These are phyloP conservation scores for Bonia amplexicaulis DNA, from an alignment of 176 grass and related monocot genomes.

Conservation along the genomic window DNA sequence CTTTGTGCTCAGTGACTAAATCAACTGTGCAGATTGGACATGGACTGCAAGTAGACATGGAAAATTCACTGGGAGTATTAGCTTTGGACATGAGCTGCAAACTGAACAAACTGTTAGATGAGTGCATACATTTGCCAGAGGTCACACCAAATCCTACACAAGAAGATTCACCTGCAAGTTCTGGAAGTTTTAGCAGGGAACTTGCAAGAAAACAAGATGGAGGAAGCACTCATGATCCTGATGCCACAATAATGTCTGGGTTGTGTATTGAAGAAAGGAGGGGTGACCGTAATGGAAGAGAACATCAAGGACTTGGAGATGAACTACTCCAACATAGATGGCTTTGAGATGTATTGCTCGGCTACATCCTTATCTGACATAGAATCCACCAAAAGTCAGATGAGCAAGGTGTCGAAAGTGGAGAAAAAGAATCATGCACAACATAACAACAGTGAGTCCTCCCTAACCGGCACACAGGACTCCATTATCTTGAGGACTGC, in stretches of 20 bases:
- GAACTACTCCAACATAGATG: conserved; percentile 16
- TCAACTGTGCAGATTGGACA: conserved; percentile 14
- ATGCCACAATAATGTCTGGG: not conserved
- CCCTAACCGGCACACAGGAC: not conserved
- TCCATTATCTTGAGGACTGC: conserved; percentile 31
- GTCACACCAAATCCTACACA: not conserved
- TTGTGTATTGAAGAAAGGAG: conserved; percentile 10
- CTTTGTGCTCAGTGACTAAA: conserved; percentile 18
- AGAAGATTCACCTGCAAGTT: conserved; percentile 8
- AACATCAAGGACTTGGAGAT: conserved; percentile 23
- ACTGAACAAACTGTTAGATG: conserved; percentile 32
- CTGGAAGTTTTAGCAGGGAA: conserved; percentile 20
- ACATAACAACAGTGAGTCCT: conserved; percentile 3
- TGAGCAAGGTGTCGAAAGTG: not conserved
- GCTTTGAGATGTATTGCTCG: conserved; percentile 16
- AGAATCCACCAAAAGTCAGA: conserved; percentile 1
- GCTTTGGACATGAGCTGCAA: conserved; percentile 32
- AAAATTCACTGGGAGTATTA: conserved; percentile 33
- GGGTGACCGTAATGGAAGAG: not conserved
- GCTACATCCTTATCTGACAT: conserved; percentile 23
- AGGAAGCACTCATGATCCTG: not conserved
- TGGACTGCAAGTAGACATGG: conserved; percentile 27
- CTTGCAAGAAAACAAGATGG: conserved; percentile 25
- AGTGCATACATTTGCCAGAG: conserved; percentile 31
- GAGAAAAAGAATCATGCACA: conserved; percentile 2